phyloP scores from a whole-genome alignment of 108 stramenopile genomes.

The Asterionellopsis glacialis region DNA sequence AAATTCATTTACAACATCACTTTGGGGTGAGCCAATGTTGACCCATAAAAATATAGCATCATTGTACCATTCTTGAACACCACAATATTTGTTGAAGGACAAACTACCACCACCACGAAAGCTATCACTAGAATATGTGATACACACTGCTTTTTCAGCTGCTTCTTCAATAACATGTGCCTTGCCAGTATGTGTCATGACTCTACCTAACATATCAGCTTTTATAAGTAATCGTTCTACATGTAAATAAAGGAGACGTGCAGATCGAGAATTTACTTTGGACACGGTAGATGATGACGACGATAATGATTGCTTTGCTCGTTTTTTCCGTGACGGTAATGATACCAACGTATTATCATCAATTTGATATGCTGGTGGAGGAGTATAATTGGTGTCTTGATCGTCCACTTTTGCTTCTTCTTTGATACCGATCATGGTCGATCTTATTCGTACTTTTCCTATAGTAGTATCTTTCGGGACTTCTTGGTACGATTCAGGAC shows the following conservation, averaged over 20 bases:
- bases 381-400: not conserved
- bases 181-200: constrained; percentile 52
- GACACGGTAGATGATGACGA: not conserved
- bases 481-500: not conserved
- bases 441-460: too few relatives aligned
- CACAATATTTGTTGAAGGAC: constrained; percentile 85
- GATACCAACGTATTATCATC: too few relatives aligned
- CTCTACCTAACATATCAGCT: constrained; percentile 32
- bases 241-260: not conserved
- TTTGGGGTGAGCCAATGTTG: constrained; percentile 42
- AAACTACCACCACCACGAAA: constrained; percentile 22
- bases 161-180: constrained; percentile 54
- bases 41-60: constrained; percentile 63
- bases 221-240: not conserved
- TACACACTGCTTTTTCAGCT: too few relatives aligned
- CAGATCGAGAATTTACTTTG: not conserved
- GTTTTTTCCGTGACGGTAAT: too few relatives aligned
- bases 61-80: constrained; percentile 75
- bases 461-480: too few relatives aligned
- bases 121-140: too few relatives aligned
- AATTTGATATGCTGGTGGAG: not conserved
- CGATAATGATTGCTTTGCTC: not conserved
- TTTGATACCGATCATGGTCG: not conserved
- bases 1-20: constrained; percentile 54
- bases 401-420: not conserved